Evolutionary conservation across 495 filamentous ascomycete genomes (phyloP).

Genomic region (Trichocladium antarcticum): DNA sequence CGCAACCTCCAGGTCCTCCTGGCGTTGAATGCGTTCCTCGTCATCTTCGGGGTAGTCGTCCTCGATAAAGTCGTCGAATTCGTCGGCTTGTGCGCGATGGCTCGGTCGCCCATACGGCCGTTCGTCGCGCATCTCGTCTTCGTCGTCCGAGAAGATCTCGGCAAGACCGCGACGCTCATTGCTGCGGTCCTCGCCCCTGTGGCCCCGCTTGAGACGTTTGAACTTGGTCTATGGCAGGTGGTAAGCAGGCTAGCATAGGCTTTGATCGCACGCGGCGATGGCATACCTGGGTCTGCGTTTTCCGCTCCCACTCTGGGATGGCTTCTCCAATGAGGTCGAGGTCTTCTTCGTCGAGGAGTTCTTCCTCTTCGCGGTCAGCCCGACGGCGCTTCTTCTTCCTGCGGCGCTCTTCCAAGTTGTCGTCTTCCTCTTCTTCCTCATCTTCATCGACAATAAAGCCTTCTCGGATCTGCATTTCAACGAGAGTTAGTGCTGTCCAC

Average conservation of each 20-base stretch:
- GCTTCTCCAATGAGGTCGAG: conserved; percentile 82
- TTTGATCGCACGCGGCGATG: not conserved
- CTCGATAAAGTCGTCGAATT: conserved; percentile 96
- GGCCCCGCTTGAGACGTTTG: conserved; percentile 89
- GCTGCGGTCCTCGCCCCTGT: conserved; percentile 54
- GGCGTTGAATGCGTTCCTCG: conserved; percentile 57
- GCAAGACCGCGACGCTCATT: conserved; percentile 59
- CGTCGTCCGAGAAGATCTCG: conserved; percentile 92
- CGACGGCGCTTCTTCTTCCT: conserved; percentile 57
- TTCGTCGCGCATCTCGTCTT: conserved; percentile 59
- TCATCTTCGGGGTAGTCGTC: conserved; percentile 89
- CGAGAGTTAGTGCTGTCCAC: not conserved
- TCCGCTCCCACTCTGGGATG: conserved; percentile 56
- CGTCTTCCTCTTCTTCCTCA: conserved; percentile 58
- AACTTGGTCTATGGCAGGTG: conserved; percentile 58
- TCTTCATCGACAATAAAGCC: conserved; percentile 96
- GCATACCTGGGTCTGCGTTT: conserved; percentile 52
- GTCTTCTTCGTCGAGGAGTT: conserved; percentile 88
- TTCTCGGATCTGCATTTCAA: conserved; percentile 57
- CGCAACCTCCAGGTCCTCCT: conserved; percentile 80
- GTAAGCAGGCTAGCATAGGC: conserved; percentile 17
- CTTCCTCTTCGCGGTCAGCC: conserved; percentile 74
- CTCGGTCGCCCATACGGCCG: conserved; percentile 39
- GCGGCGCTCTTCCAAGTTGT: conserved; percentile 52
- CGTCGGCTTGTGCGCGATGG: conserved; percentile 54